Base-by-base conservation (phyloP, 257 asterid genomes). In the Scutellaria galericulata region DNA sequence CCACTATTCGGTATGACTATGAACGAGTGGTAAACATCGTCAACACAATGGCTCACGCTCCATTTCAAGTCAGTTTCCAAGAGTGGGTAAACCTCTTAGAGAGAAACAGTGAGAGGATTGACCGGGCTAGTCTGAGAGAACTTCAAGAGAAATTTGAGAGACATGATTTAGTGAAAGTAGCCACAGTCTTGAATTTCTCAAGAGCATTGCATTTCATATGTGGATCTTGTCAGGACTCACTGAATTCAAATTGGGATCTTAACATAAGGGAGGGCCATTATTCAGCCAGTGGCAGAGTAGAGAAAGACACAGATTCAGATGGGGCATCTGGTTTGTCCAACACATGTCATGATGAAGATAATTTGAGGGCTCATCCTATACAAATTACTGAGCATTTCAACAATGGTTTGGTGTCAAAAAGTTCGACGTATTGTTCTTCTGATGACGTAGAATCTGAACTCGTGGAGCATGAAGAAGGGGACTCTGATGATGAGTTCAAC, bases 61-160 rank as follows among this genome's bases (percentile, higher is more conserved):
- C 96, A 13, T 91, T 82, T 78, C 93, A 70, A 83, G 88, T 94
- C 71, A 79, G 85, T 54, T 73, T 85, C 71, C 85, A 73, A 53
- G 87, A 91, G 50, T 91, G 99, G 97, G 74, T 76, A 48, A 74
- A 81, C 68, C 73, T 82, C 55, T 88, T 91, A 55, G 89, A 87
- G 74, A 82, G 64, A 63, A 89, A 86, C 40, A 4, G 70, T 22
- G 85, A 82, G 75, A 74, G 87, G 78, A 76, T 88, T 24, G 76
- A 77, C 53, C 62, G 2, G 68, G 76, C 60, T 18, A 41, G 78
- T 83, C 73, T 94, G 75, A 67, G 56, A n/a, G 83, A 78, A 6
- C 77, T 91, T 39, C 79, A 58, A 11, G 89, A 81, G 44, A 77
- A 80, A 45, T 64, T 89, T n/a, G 44, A 53, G 57, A 61, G 53